Evolutionary conservation across 164 flowering plant genomes (phyloP).

Genomic region (Protea cynaroides): DNA sequence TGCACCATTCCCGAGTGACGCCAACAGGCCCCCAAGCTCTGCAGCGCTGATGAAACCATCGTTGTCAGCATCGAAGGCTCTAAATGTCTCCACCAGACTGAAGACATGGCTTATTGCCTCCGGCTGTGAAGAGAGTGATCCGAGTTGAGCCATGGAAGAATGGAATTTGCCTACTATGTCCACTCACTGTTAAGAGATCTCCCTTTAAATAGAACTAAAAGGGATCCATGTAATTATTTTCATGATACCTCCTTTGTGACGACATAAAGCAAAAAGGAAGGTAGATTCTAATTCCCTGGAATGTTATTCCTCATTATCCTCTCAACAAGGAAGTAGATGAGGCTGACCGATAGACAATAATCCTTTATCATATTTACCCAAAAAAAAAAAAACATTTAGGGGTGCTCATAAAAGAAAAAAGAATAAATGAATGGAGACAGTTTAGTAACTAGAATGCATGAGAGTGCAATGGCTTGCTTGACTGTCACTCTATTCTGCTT

Average conservation of each 20-base stretch:
- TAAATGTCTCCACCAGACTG: conserved; percentile 38
- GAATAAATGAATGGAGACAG: too few relatives aligned
- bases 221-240: conserved; percentile 1
- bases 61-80: conserved; percentile 52
- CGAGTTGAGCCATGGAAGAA: conserved; percentile 31
- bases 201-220: conserved; percentile 12
- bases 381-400: too few relatives aligned
- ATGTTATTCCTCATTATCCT: background rate
- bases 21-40: conserved; percentile 47
- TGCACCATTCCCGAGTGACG: conserved; percentile 38
- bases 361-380: too few relatives aligned
- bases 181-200: background rate
- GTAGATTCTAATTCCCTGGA: background rate
- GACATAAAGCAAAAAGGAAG: conserved; percentile 6
- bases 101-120: conserved; percentile 38
- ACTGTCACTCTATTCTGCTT: too few relatives aligned
- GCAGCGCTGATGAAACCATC: conserved; percentile 36
- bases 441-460: too few relatives aligned
- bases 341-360: too few relatives aligned
- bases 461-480: too few relatives aligned
- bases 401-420: too few relatives aligned
- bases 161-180: background rate
- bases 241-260: conserved; percentile 3
- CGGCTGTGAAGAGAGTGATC: conserved; percentile 25
- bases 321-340: too few relatives aligned